Base-by-base conservation (phyloP, 306 rosid genomes). In the Fragaria iinumae region DNA sequence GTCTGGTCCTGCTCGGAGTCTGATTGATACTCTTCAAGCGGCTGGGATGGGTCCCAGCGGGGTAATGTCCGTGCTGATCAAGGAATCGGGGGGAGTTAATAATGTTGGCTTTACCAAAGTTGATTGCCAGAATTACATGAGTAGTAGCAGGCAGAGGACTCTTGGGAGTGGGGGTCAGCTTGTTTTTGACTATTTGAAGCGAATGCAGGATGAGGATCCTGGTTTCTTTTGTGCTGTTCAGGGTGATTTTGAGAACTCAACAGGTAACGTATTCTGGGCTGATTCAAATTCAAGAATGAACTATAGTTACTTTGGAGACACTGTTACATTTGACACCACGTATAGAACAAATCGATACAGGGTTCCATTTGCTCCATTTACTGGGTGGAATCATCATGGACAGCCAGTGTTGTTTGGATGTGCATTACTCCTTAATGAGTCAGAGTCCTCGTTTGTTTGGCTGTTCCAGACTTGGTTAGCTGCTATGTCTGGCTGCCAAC, bases 381-480 rank as follows among this genome's bases (percentile, higher is more conserved):
- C 84, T 1, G 86, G 87, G 55, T 77, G 77, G 85, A 80, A 73
- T 64, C 84, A 80, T 55, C 88, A 84, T 20, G 85, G 81, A 29
- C 88, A 78, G 71, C 80, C 85, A 8, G 85, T 84, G 8, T 77
- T 84, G 73, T 84, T 84, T 75, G 88, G 88, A 43, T 84, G 88
- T 59, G 85, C 88, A 13, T 77, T 84, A 43, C 81, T 84, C 21
- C 80, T 84, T 17, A 75, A 81, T 57, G 88, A 78, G 74, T 84
- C 88, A 0, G 88, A 84, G 85, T 81, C 88, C 27, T 84, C 85
- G 1, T 84, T 81, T 78, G 84, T 81, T 64, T 84, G 88, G 87
- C 84, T 84, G 2, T 84, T 84, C 70, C 76, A 77, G 70, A 72
- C 84, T 11, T 84, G 84, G 84, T 38, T 80, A 38, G 74, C 82